Base-by-base conservation (phyloP, 768 basidiomycete species). In the Collybiopsis confluens region DNA sequence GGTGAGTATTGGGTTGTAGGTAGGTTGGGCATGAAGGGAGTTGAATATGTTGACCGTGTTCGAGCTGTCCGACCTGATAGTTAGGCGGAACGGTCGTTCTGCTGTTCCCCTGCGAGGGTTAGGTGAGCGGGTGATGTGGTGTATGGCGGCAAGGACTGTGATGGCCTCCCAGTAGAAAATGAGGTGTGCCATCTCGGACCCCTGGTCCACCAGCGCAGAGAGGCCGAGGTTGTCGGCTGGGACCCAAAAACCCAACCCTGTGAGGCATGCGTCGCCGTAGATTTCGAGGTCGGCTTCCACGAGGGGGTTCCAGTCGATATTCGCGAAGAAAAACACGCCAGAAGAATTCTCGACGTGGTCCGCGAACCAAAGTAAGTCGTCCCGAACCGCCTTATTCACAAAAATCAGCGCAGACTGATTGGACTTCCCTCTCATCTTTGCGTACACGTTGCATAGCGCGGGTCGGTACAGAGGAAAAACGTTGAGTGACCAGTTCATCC, bases 401-500 rank as follows among this genome's bases (percentile, higher is more conserved):
- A 35, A 56, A 4, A 66, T 48, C 2, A 24, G 26, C 3, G 55
- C 58, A 16, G 30, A 37, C 2, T 40, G 18, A 15, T 50, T 30
- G 2, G 41, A 21, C 50, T 67, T 67, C 11, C 65, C 65, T 7
- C 36, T 33, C 4, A 61, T 65, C 46, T 67, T 67, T 2, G 18
- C 44, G 47, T 67, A 66, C 5, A 61, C n/a, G 5, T 60, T 11
- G 10, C 20, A 54, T 23, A 67, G 57, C 11, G 48, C 66, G 2
- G 65, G 66, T 1, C 56, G n/a, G 8, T 65, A 40, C 1, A 67
- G 44, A 1, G 64, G 65, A 36, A 49, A 64, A 27, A 63, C 61
- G 33, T 66, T 64, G 15, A 68, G 56, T 1, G 58, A 51, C 67
- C 66, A 68, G 53, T 64, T 65, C 37, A 57, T 42, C 47, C 58